Evolutionary conservation across 2,329 filamentous ascomycete species (phyloP).

Genomic region (Chaetomiaceae sp.): DNA sequence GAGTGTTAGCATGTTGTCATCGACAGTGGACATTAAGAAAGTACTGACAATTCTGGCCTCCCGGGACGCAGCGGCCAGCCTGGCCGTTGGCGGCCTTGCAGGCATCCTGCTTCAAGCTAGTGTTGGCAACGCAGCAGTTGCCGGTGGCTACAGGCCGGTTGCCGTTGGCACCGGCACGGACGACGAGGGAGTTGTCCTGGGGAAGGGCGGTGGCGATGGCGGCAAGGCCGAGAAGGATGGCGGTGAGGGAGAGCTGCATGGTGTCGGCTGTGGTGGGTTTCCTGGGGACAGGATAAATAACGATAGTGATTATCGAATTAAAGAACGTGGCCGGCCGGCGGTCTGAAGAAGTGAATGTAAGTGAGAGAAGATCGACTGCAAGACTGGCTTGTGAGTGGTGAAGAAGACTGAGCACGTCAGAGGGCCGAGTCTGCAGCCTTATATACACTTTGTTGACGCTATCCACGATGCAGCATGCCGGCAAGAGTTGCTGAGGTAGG

Average conservation of each 20-base stretch:
- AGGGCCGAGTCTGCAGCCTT: background rate
- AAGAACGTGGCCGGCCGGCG: slow-evolving; percentile 6
- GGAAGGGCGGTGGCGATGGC: slow-evolving; percentile 24
- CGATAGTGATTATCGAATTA: background rate
- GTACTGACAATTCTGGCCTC: slow-evolving; percentile 31
- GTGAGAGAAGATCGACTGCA: slow-evolving; percentile 4
- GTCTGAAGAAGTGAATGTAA: background rate
- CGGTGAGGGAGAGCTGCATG: slow-evolving; percentile 26
- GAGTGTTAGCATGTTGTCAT: background rate
- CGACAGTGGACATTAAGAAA: background rate
- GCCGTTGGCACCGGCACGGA: slow-evolving; percentile 28
- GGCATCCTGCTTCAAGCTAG: slow-evolving; percentile 33
- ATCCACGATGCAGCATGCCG: background rate
- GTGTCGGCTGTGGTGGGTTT: slow-evolving; percentile 14
- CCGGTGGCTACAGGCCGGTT: slow-evolving; percentile 31
- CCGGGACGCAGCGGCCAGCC: slow-evolving; percentile 31
- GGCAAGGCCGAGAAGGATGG: slow-evolving; percentile 25
- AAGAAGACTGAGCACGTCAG: background rate
- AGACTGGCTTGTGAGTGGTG: slow-evolving; percentile 12
- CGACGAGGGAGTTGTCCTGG: slow-evolving; percentile 15
- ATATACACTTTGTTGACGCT: no score
- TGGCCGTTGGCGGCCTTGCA: slow-evolving; percentile 30
- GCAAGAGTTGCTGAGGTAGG: background rate
- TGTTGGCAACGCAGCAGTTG: slow-evolving; percentile 32
- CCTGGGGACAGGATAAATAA: background rate